Evolutionary conservation across 805 yeast species (phyloP), one percentile per base, ranked within the genome.

Genomic region (Ogataea methylovora): DNA sequence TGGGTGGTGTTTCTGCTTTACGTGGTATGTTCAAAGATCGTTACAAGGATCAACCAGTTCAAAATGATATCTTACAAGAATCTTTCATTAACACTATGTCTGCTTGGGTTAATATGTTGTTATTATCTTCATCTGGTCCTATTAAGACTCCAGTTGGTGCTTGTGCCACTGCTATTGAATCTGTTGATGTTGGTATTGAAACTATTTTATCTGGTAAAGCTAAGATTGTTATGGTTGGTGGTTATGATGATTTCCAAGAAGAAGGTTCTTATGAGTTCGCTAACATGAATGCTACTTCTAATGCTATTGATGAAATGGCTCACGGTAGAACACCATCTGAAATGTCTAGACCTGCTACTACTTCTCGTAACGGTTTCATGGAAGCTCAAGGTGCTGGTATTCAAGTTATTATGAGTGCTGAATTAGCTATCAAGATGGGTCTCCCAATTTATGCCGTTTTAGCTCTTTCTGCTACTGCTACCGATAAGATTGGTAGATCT

Each of bases 321-420:
- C 92, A 85, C 47, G 99, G 99, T 45, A 85, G 99, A 71, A 85
- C 97, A 34, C 97, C 99, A 48, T 71, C 81, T 39, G 98, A 92
- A 65, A 92, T 92, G 97, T 90, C 97, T 19, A 84, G 99, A 68
- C 99, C 99, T 38, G 75, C 97, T 36, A 88, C 99, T 34, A 82
- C 97, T 27, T 71, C 95, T 30, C 84, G 99, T 74, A 73, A 81
- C 50, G 99, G 99, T 51, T 92, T 92, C 72, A 92, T 92, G 97
- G 99, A 92, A 73, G 81, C 98, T 27, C 99, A 92, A 67, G 99
- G 99, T 73, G 77, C 97, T 35, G 99, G 99, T 78, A 83, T 85
- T 49, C 97, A 92, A 71, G 80, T 92, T 45, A 76, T 92, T 45
- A 92, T 92, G 99, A 75, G 79, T 46, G 98, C 97, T 35, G 86